Percentiles rank a stretch among this genome's conserved stretches.
Conservation (phyloP, 1,139 yeast species). For the Wickerhamomyces sp. region DNA sequence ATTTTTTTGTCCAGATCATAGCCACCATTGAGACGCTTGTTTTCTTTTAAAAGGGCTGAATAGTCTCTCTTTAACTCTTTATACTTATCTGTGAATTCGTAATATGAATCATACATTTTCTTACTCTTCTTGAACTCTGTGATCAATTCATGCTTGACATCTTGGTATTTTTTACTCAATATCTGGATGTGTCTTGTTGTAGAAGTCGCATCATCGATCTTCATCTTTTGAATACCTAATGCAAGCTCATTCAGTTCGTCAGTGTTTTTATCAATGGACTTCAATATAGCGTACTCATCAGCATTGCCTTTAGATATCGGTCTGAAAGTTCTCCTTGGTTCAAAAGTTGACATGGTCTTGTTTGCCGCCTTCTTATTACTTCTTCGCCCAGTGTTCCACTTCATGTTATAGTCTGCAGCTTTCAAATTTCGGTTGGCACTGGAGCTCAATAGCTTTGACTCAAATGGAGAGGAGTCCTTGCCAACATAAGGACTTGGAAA, state of each 20-base stretch:
- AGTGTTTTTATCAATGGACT: conserved; percentile 22
- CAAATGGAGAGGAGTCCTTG: conserved; percentile 16
- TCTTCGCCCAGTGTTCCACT: conserved; percentile 14
- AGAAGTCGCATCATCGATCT: conserved; percentile 13
- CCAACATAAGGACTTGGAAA: conserved; percentile 16
- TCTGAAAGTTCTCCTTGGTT: too few species aligned
- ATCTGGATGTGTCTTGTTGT: conserved; percentile 8
- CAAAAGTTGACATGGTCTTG: conserved; percentile 7
- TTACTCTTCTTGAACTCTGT: conserved; percentile 28
- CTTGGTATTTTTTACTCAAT: conserved; percentile 26
- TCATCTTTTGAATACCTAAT: conserved; percentile 13
- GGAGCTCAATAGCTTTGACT: conserved; percentile 8
- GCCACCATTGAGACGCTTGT: background rate
- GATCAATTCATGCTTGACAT: conserved; percentile 30
- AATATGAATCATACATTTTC: conserved; percentile 32
- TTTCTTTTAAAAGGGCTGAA: conserved; percentile 4
- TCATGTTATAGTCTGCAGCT: conserved; percentile 18
- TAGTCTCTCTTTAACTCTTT: conserved; percentile 30
- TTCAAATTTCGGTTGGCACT: conserved; percentile 17
- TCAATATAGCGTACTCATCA: conserved; percentile 16
- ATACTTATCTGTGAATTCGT: conserved; percentile 38
- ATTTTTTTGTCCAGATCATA: too few species aligned
- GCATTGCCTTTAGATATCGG: conserved; percentile 5
- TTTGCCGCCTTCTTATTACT: too few species aligned
- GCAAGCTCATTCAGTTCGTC: conserved; percentile 21